Evolutionary conservation across 176 grass and related monocot species (phyloP), one percentile per base, ranked within the genome.

Genomic region (Bolboschoenus planiculmis): DNA sequence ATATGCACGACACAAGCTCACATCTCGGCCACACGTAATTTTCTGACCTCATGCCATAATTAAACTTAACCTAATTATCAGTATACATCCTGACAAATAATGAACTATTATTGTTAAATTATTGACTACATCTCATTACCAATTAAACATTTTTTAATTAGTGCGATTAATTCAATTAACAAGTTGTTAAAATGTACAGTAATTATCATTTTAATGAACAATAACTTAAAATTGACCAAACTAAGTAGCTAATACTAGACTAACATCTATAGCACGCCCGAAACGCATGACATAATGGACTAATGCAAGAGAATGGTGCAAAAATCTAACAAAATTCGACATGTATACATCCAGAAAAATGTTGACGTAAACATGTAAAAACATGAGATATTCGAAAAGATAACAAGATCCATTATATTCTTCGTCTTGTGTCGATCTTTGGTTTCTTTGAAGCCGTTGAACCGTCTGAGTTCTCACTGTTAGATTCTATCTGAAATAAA

Each of bases 401-500:
- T 84, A 35, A 56, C 57, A 59, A 34, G 15, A 7, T 84, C 37
- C 54, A 83, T 98, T 89, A 95, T 65, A 99, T 99, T 62, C 91
- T 86, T 63, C 92, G 87, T 58, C 96, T 83, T 68, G 86, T 90
- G 59, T 95, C 87, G 0, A 90, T 83, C 84, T 84, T 89, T 77
- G 86, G 48, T 90, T 91, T 99, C 86, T 93, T 99, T 14, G 89
- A 84, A 83, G 95, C 26, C 30, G 73, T 15, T 66, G 29, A 79
- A 83, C 15, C 37, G 56, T 82, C 61, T 6, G 88, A 78, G 55
- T 76, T 84, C 46, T 83, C 83, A 46, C 78, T 23, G 26, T 72
- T 54, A 16, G 92, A 91, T 84, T 91, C 89, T 84, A 97, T 91
- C 95, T 94, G 87, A 66, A 88, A 79, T 83, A 85, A 59, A n/a